A percentile compares a stretch with the other conserved stretches of the same genome.
These are phyloP conservation scores for Suhomyces anneliseae DNA, from an alignment of 1,139 yeast genomes.

Conservation along the genomic window DNA sequence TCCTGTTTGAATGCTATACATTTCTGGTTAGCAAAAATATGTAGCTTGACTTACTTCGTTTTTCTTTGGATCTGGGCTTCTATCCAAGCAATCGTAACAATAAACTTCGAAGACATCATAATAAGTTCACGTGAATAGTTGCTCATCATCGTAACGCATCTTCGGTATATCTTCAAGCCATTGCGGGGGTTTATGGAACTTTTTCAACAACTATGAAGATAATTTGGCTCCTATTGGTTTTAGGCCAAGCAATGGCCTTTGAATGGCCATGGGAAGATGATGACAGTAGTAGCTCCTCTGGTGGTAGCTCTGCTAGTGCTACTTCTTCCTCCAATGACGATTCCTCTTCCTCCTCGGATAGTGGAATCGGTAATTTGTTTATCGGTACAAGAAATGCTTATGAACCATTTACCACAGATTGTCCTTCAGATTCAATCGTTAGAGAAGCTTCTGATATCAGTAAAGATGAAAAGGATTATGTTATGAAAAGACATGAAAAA, in stretches of 20 bases:
- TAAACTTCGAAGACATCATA: neutral
- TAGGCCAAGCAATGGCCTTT: conserved; percentile 7
- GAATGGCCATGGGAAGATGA: conserved; percentile 14
- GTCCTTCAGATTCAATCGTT: conserved; percentile 8
- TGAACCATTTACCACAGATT: conserved; percentile 6
- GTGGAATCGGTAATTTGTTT: neutral
- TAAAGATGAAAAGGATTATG: conserved; percentile 28
- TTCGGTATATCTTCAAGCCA: neutral
- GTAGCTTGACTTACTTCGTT: neutral
- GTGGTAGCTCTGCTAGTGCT: neutral
- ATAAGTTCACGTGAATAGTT: no score
- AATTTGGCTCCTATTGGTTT: neutral
- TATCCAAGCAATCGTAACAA: neutral
- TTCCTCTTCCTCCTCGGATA: conserved; percentile 2
- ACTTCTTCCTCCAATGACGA: neutral
- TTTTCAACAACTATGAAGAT: conserved; percentile 1
- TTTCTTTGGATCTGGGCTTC: neutral
- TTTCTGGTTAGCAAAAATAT: no score
- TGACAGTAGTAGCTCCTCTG: neutral
- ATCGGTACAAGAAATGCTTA: conserved; percentile 7
- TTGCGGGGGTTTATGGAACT: neutral
- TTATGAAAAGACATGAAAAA: conserved; percentile 26
- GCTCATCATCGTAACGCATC: no score
- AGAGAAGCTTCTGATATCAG: conserved; percentile 33
- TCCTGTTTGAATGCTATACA: no score